Conservation (phyloP, 2,329 filamentous ascomycete species). For the Lachnellula willkommii region DNA sequence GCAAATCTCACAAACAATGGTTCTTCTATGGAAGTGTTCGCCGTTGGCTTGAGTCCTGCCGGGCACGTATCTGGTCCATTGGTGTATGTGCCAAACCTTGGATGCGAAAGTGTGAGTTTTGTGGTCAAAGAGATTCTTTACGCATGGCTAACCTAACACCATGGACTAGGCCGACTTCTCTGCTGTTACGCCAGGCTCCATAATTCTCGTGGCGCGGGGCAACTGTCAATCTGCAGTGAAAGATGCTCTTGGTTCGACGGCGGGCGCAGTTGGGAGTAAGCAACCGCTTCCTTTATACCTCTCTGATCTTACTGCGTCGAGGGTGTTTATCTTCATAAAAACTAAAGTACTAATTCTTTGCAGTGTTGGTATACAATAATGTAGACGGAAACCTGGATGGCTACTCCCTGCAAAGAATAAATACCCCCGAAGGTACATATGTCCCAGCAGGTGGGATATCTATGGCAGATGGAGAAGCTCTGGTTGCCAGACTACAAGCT, state of each 20-base stretch:
- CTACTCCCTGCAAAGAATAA: constrained; percentile 20
- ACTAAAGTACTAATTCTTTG: no score
- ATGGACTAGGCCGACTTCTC: constrained; percentile 51
- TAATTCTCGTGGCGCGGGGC: constrained; percentile 66
- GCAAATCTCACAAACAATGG: constrained; percentile 11
- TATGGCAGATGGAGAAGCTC: constrained; percentile 32
- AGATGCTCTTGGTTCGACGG: constrained; percentile 58
- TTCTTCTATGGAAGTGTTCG: constrained; percentile 5
- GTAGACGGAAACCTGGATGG: constrained; percentile 38
- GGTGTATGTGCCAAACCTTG: constrained; percentile 14
- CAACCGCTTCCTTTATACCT: no score
- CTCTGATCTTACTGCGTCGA: no score
- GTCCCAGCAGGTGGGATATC: constrained; percentile 43
- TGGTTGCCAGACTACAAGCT: constrained; percentile 7
- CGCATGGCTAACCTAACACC: background rate
- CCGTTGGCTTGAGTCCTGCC: constrained; percentile 9
- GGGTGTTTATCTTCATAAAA: no score
- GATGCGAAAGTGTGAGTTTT: constrained; percentile 13
- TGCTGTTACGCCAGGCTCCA: constrained; percentile 49
- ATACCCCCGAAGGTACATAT: constrained; percentile 50
- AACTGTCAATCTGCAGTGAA: constrained; percentile 66
- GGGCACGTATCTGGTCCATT: constrained; percentile 12
- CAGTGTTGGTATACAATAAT: constrained; percentile 65
- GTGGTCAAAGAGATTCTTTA: no score
- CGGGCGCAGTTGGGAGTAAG: constrained; percentile 57